Evolutionary conservation across 2,329 filamentous ascomycete species (phyloP).

Genomic region (Aspergillus costaricaensis): DNA sequence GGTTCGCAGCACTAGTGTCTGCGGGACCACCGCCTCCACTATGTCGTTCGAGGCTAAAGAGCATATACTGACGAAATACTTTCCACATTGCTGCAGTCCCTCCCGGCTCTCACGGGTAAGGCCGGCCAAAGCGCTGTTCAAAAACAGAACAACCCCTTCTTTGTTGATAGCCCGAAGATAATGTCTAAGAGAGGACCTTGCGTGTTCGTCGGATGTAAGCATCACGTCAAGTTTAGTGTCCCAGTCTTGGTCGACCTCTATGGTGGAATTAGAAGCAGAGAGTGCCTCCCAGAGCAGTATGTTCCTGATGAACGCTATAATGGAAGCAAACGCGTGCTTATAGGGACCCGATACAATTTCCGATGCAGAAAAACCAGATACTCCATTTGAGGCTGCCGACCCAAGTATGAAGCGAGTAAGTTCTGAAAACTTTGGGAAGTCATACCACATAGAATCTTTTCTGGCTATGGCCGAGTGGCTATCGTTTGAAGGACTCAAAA

Average conservation of each 20-base stretch:
- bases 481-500: slow-evolving; percentile 58
- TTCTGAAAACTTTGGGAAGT: slow-evolving; percentile 43
- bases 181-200: slow-evolving; percentile 56
- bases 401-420: slow-evolving; percentile 37
- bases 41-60: slow-evolving; percentile 57
- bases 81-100: slow-evolving; percentile 48
- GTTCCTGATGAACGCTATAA: slow-evolving; percentile 68
- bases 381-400: slow-evolving; percentile 20
- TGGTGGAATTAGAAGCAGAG: slow-evolving; percentile 42
- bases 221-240: slow-evolving; percentile 74
- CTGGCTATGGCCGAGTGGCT: slow-evolving; percentile 38
- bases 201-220: slow-evolving; percentile 68
- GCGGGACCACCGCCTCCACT: slow-evolving; percentile 53
- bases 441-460: slow-evolving; percentile 49
- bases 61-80: slow-evolving; percentile 56
- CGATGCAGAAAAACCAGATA: slow-evolving; percentile 38
- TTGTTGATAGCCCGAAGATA: slow-evolving; percentile 37
- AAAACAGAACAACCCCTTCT: slow-evolving; percentile 43
- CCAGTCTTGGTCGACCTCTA: slow-evolving; percentile 77
- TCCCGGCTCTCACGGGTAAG: slow-evolving; percentile 43
- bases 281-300: slow-evolving; percentile 63
- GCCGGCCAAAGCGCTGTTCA: slow-evolving; percentile 49
- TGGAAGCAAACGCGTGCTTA: slow-evolving; percentile 63
- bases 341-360: slow-evolving; percentile 32
- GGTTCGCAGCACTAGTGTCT: slow-evolving; percentile 57